Base-by-base conservation (phyloP, 2,329 filamentous ascomycete genomes). In the Ploettnerulaceae sp. region DNA sequence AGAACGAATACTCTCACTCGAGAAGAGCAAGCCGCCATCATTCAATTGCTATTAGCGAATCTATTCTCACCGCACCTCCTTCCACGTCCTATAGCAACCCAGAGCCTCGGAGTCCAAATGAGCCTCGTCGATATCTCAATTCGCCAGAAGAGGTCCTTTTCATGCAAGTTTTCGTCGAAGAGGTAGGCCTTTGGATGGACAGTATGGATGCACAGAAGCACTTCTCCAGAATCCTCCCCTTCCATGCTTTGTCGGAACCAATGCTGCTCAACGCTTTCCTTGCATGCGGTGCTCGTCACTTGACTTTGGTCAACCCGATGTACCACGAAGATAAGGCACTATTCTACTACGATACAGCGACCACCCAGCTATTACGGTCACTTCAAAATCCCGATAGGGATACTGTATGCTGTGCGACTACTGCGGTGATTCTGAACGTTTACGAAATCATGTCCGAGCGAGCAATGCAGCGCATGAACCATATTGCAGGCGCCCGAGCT, bases 121-220 rank as follows among this genome's bases (percentile, higher is more conserved):
- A 70, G 41, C 66, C 68, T 22, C 70, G 79, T 28, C 77, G 86
- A 41, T 87, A 79, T 56, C 73, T 95, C 35, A 82, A 79, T 54
- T 80, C 79, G 3, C 77, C 82, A 7, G 86, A 95, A 48, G 89
- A 95, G 63, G 77, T 93, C 0, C 70, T 84, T n/a, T 89, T 89
- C 62, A 88, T 96, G 84, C 88, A 95, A 64, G 82, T 89, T 0
- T 97, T 95, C 63, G 84, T 94, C 5, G 86, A 94, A 60, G 86
- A 95, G 55, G 87, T 97, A 2, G 89, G 85, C 1, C 67, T 89
- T 3, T 96, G 91, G 89, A 95, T 97, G 87, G 91, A 96, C 66
- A 87, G 82, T 32, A 81, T 96, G 71, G 88, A 95, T 68, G 76
- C 81, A 25, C 76, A 83, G 55, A 91, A 91, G 68, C 86, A 94